Conservation (phyloP, 2,329 filamentous ascomycete species). For the Albophoma yamanashiensis region DNA sequence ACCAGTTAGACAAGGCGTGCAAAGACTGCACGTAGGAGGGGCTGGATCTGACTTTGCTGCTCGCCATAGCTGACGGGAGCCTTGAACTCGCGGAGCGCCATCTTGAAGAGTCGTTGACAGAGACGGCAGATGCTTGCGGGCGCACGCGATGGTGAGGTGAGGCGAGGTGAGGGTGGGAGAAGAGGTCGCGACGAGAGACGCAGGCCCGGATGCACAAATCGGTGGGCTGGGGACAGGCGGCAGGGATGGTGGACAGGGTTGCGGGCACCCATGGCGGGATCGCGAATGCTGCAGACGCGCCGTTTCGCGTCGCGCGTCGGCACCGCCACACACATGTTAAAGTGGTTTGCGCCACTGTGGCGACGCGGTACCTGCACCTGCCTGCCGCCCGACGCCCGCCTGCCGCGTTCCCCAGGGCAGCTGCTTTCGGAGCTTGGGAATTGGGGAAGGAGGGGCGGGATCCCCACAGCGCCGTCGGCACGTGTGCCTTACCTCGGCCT, state of each 20-base stretch:
- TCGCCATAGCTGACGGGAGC: slow-evolving; percentile 77
- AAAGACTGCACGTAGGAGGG: slow-evolving; percentile 1
- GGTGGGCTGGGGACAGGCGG: slow-evolving; percentile 17
- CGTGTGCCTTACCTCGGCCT: slow-evolving; percentile 25
- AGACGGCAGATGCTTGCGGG: not conserved
- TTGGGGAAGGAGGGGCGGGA: not conserved
- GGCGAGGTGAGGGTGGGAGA: slow-evolving; percentile 4
- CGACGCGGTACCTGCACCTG: not conserved
- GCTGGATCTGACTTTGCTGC: slow-evolving; percentile 58
- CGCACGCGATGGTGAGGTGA: slow-evolving; percentile 5
- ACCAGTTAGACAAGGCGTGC: slow-evolving; percentile 15
- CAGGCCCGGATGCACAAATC: slow-evolving; percentile 15
- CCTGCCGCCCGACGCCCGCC: no score
- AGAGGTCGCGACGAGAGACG: not conserved
- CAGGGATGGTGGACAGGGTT: slow-evolving; percentile 11
- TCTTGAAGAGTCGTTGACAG: slow-evolving; percentile 26
- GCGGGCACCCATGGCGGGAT: not conserved
- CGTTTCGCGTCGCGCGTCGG: slow-evolving; percentile 20
- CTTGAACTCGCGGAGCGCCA: slow-evolving; percentile 78
- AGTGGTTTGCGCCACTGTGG: slow-evolving; percentile 4
- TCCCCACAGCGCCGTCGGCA: slow-evolving; percentile 13
- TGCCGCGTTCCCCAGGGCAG: not conserved
- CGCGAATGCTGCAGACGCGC: slow-evolving; percentile 15
- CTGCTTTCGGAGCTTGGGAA: not conserved
- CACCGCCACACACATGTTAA: slow-evolving; percentile 12